phyloP scores from a whole-genome alignment of 2,329 filamentous ascomycete species.

The Aspergillus ustus region DNA sequence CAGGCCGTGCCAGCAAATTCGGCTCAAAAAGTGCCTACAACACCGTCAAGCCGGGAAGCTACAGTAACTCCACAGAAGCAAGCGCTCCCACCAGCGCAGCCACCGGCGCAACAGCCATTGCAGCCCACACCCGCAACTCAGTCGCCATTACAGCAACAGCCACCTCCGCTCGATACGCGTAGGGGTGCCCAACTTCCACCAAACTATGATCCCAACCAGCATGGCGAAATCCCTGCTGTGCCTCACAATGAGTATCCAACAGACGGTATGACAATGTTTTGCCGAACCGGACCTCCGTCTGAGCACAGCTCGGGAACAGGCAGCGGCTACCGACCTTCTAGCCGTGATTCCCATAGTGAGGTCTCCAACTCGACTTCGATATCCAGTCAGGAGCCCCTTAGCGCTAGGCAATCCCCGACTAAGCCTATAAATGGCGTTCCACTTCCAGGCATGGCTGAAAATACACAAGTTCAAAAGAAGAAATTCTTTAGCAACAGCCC shows the following conservation, averaged over 20 bases:
- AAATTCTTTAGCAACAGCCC: conserved; percentile 92
- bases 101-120: conserved; percentile 34
- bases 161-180: conserved; percentile 44
- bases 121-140: conserved; percentile 54
- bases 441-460: conserved; percentile 56
- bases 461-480: conserved; percentile 70
- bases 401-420: conserved; percentile 72
- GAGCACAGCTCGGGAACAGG: conserved; percentile 68
- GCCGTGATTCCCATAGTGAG: conserved; percentile 87
- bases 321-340: conserved; percentile 74
- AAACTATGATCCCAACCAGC: conserved; percentile 62
- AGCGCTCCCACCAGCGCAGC: conserved; percentile 29
- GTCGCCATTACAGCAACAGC: conserved; percentile 28
- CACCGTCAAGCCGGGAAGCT: conserved; percentile 56
- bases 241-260: conserved; percentile 93
- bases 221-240: conserved; percentile 68
- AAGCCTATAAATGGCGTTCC: conserved; percentile 58
- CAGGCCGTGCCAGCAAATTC: conserved; percentile 75
- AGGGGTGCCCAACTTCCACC: conserved; percentile 48
- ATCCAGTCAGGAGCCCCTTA: conserved; percentile 80
- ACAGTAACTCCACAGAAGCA: conserved; percentile 59
- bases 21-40: conserved; percentile 59
- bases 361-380: conserved; percentile 87
- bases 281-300: conserved; percentile 74
- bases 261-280: conserved; percentile 98